These are phyloP conservation scores for Starmerella sirachaensis DNA, from an alignment of 805 yeast species.

Conservation along the genomic window DNA sequence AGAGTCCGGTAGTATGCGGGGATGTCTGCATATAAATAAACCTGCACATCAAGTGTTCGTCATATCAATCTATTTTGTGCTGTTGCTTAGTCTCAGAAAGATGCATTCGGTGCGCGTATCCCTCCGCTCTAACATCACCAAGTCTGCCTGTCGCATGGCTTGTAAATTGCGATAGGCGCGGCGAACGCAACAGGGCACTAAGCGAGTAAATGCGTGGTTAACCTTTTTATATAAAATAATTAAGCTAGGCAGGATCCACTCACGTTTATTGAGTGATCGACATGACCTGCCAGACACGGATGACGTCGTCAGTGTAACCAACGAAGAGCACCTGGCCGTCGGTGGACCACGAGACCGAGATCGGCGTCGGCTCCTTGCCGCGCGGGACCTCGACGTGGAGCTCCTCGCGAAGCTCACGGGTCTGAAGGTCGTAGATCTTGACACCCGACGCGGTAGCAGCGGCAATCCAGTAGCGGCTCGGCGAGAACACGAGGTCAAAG, in stretches of 20 bases:
- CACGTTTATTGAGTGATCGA: slow-evolving; percentile 11
- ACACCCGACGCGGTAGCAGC: slow-evolving; percentile 98
- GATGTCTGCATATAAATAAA: too few species aligned
- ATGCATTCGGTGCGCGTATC: too few species aligned
- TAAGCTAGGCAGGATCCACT: neutral
- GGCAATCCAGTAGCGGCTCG: slow-evolving; percentile 99
- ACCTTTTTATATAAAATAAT: too few species aligned
- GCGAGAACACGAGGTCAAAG: slow-evolving; percentile 98
- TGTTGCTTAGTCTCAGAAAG: too few species aligned
- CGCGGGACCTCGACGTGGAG: slow-evolving; percentile 57
- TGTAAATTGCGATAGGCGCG: too few species aligned
- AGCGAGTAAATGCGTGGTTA: too few species aligned
- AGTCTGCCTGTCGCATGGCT: too few species aligned
- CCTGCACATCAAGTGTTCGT: too few species aligned
- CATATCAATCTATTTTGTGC: too few species aligned
- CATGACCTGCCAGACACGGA: slow-evolving; percentile 99
- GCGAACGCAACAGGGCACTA: too few species aligned
- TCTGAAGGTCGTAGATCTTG: slow-evolving; percentile 96
- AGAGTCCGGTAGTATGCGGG: too few species aligned
- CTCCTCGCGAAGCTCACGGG: slow-evolving; percentile 97
- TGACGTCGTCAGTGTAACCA: slow-evolving; percentile 98
- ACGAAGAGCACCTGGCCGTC: slow-evolving; percentile 99
- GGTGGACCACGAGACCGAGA: slow-evolving; percentile 98
- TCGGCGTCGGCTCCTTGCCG: slow-evolving; percentile 95
- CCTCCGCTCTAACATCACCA: too few species aligned